Percentiles rank a stretch among this genome's conserved stretches.
Conservation (phyloP, 768 basidiomycete genomes). For the Trametes punicea region DNA sequence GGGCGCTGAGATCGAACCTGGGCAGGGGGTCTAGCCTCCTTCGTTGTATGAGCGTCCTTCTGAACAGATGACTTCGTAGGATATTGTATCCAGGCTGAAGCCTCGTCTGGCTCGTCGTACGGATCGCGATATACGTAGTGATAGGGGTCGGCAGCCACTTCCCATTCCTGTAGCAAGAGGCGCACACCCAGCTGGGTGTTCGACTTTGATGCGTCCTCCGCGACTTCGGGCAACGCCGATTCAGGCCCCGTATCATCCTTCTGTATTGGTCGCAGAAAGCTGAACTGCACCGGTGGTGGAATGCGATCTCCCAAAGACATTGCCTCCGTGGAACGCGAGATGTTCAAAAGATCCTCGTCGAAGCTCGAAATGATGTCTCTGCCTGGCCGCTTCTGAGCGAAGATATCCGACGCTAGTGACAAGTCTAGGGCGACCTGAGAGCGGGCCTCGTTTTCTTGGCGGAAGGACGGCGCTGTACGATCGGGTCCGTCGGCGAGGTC, state of each 20-base stretch:
- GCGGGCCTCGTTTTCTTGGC: constrained; percentile 51
- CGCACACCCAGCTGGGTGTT: constrained; percentile 48
- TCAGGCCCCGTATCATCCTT: constrained; percentile 30
- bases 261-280: constrained; percentile 53
- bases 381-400: constrained; percentile 43
- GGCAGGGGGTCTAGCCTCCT: background rate
- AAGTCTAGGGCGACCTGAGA: constrained; percentile 66
- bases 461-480: constrained; percentile 38
- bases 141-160: constrained; percentile 48
- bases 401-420: constrained; percentile 54
- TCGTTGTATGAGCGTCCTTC: background rate
- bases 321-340: constrained; percentile 48
- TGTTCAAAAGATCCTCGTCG: constrained; percentile 45
- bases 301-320: constrained; percentile 49
- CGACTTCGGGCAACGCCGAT: background rate
- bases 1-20: constrained; percentile 35
- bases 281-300: constrained; percentile 58
- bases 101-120: constrained; percentile 34
- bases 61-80: background rate
- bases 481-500: constrained; percentile 40
- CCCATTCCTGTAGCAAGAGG: constrained; percentile 68
- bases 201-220: constrained; percentile 8
- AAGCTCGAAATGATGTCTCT: constrained; percentile 19
- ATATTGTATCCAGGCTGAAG: background rate
- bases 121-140: constrained; percentile 53